Conservation (phyloP, 2,329 filamentous ascomycete species). For the Colletotrichum neosansevieriae region DNA sequence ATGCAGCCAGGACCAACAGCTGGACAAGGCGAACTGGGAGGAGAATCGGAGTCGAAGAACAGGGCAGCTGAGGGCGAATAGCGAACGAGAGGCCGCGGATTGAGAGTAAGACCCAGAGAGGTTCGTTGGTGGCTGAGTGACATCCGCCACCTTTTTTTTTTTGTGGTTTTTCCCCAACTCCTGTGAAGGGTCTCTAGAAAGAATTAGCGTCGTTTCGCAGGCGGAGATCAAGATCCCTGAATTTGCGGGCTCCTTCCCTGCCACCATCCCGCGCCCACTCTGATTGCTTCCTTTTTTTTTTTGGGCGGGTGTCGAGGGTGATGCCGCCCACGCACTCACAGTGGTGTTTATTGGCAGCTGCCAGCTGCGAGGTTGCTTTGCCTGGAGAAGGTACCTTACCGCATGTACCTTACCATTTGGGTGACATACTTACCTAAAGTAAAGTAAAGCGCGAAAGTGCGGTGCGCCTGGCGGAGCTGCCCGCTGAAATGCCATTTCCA, state of each 20-base stretch:
- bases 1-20: constrained; percentile 28
- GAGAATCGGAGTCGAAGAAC: neutral
- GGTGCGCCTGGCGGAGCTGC: no score
- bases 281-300: neutral
- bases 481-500: constrained; percentile 22
- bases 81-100: neutral
- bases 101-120: constrained; percentile 12
- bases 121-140: constrained; percentile 31
- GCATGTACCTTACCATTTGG: no score
- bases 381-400: neutral
- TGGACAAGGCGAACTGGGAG: constrained; percentile 36
- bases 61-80: constrained; percentile 11
- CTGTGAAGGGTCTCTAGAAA: constrained; percentile 9
- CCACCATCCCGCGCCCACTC: constrained; percentile 3
- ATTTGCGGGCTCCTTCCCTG: constrained; percentile 9
- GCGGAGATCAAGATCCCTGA: constrained; percentile 26
- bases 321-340: constrained; percentile 3
- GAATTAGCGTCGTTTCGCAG: constrained; percentile 16
- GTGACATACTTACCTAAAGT: no score
- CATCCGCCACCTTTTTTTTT: constrained; percentile 25
- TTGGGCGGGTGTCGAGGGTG: neutral
- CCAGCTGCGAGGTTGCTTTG: neutral
- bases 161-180: no score
- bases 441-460: no score
- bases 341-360: neutral